Evolutionary conservation across 306 rosid species (phyloP), one percentile per base, ranked within the genome.

Genomic region (Ormosia semicastrata): DNA sequence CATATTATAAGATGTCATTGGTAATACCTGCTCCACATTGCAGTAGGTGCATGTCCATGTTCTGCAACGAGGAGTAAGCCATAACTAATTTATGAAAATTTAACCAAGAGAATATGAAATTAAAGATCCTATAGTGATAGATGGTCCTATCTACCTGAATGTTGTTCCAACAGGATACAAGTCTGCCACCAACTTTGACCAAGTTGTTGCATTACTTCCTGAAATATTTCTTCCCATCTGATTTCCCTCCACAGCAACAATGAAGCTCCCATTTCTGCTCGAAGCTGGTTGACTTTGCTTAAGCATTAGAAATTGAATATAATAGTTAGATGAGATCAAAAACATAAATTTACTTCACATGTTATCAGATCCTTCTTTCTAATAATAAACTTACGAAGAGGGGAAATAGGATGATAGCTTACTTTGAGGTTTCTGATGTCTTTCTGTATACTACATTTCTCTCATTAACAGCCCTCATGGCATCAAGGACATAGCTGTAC

Each of bases 281-380:
- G 91, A 91, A 85, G 98, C 96, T 56, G 94, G 90, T 86, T 92
- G 97, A 86, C 99, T 95, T 93, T 93, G 94, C 94, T 92, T 91
- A 84, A 93, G 85, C 94, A 87, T 83, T 84, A 72, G 34, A 83
- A 85, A 79, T 80, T 58, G 53, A 81, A 76, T 71, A 69, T 52
- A 69, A 78, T 43, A 82, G 84, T 87, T 84, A 89, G 89, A 81
- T 81, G 58, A 83, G 44, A 79, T 68, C 52, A 75, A 59, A 75
- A 54, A 52, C 53, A 69, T 39, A 77, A 66, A 66, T 52, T 83
- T 59, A 84, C 78, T 47, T 71, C 11, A 78, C 44, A 11, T 63
- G 40, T 17, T 53, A 37, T 60, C n/a, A 53, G 69, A 79, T 78
- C 39, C 65, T 59, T 63, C 69, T 47, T 84, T 69, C 39, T 52